A percentile compares a stretch with the other conserved stretches of the same genome.
Evolutionary conservation across 2,329 filamentous ascomycete species (phyloP).

Genomic region (Fusarium irregulare): DNA sequence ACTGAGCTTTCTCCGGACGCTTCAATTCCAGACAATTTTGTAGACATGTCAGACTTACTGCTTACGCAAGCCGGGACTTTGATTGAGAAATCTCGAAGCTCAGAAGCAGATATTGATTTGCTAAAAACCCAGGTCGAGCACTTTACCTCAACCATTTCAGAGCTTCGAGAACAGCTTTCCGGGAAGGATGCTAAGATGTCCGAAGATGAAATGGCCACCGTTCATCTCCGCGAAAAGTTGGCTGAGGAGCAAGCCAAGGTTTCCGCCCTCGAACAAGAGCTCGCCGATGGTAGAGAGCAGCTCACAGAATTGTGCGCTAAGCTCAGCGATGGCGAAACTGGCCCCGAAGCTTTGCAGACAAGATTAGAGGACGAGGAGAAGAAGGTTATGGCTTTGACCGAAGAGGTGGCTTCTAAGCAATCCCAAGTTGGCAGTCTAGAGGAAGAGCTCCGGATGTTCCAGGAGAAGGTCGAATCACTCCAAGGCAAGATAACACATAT

Average conservation of each 20-base stretch:
- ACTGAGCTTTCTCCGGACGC: constrained; percentile 66
- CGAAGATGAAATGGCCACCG: constrained; percentile 62
- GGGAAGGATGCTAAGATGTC: constrained; percentile 64
- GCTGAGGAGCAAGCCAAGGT: constrained; percentile 66
- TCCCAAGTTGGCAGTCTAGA: constrained; percentile 81
- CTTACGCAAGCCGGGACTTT: constrained; percentile 68
- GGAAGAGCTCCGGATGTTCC: constrained; percentile 76
- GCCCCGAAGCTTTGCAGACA: constrained; percentile 81
- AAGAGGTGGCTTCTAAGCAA: constrained; percentile 79
- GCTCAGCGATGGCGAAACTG: constrained; percentile 85
- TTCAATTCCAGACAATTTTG: constrained; percentile 64
- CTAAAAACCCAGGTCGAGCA: constrained; percentile 73
- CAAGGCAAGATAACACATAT: constrained; percentile 64
- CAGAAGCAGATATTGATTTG: constrained; percentile 69
- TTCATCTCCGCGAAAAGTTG: constrained; percentile 65
- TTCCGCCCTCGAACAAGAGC: constrained; percentile 65
- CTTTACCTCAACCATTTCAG: constrained; percentile 64
- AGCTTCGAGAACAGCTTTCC: constrained; percentile 69
- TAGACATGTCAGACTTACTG: constrained; percentile 70
- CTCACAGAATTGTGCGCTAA: constrained; percentile 75
- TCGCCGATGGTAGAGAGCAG: constrained; percentile 74
- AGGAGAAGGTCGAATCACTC: constrained; percentile 70
- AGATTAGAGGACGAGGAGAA: constrained; percentile 80
- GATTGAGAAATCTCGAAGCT: constrained; percentile 67
- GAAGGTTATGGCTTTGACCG: constrained; percentile 73